Conservation (phyloP, 108 stramenopile genomes). For the Nitzschia sp. region DNA sequence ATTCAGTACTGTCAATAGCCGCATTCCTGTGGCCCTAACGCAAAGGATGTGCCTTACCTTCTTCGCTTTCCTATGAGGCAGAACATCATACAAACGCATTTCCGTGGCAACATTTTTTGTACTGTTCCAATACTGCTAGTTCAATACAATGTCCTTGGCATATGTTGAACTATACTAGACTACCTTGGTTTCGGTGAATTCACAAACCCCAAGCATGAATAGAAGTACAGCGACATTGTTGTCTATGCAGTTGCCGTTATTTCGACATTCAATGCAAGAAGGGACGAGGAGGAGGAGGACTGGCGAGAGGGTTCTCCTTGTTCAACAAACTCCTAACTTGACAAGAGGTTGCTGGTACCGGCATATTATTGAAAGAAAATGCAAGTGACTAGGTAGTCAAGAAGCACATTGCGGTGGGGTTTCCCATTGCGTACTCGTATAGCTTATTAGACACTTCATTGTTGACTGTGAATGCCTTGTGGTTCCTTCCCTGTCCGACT, state of each 20-base stretch:
- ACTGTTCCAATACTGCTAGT: constrained; percentile 46
- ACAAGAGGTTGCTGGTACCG: constrained; percentile 8
- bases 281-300: no score
- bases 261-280: constrained; percentile 13
- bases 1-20: no score
- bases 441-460: neutral
- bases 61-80: no score
- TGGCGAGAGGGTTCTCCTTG: neutral
- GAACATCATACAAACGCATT: no score
- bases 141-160: constrained; percentile 13
- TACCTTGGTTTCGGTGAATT: constrained; percentile 47
- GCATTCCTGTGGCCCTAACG: no score
- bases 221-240: constrained; percentile 13
- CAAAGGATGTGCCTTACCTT: no score
- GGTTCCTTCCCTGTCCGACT: no score
- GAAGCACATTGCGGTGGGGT: neutral
- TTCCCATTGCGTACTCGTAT: neutral
- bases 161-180: constrained; percentile 37
- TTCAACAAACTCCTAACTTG: neutral
- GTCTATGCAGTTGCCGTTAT: neutral
- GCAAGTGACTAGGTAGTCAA: constrained; percentile 1
- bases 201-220: constrained; percentile 54
- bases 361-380: neutral
- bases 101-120: no score
- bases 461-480: neutral